Evolutionary conservation across 2,329 filamentous ascomycete genomes (phyloP).

Genomic region (Fusarium verticillioides): DNA sequence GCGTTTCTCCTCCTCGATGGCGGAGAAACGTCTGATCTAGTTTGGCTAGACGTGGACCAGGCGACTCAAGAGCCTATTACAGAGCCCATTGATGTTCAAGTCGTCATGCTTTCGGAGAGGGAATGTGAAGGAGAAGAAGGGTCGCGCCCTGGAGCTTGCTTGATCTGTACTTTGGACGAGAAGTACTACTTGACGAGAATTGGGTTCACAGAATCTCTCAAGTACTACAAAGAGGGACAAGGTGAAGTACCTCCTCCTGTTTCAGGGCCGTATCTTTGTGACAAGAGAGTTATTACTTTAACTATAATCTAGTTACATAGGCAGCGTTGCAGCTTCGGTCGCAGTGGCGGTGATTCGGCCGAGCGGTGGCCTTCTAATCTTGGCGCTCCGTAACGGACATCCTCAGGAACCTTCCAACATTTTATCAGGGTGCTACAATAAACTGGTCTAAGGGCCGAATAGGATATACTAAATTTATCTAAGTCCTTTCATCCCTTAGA

Average conservation of each 20-base stretch:
- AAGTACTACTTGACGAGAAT: neutral
- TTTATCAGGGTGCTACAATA: neutral
- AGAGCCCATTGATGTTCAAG: neutral
- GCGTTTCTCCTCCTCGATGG: neutral
- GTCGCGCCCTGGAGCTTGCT: neutral
- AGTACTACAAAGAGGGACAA: neutral
- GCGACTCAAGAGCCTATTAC: neutral
- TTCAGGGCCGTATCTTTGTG: neutral
- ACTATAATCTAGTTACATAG: neutral
- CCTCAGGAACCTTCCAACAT: neutral
- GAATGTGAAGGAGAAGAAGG: neutral
- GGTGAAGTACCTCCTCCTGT: neutral
- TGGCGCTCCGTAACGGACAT: neutral
- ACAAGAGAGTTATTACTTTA: neutral
- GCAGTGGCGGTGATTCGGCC: neutral
- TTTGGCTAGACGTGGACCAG: neutral
- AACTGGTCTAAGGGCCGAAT: fast-evolving
- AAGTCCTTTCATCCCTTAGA: neutral
- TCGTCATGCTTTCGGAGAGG: neutral
- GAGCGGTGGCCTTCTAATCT: neutral
- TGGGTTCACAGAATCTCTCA: neutral
- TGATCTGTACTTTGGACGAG: conserved; percentile 8
- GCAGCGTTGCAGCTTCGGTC: neutral
- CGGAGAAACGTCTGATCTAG: neutral
- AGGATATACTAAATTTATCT: fast-evolving